Evolutionary conservation across 2,329 filamentous ascomycete species (phyloP).

Genomic region (Colletotrichum sansevieriae): DNA sequence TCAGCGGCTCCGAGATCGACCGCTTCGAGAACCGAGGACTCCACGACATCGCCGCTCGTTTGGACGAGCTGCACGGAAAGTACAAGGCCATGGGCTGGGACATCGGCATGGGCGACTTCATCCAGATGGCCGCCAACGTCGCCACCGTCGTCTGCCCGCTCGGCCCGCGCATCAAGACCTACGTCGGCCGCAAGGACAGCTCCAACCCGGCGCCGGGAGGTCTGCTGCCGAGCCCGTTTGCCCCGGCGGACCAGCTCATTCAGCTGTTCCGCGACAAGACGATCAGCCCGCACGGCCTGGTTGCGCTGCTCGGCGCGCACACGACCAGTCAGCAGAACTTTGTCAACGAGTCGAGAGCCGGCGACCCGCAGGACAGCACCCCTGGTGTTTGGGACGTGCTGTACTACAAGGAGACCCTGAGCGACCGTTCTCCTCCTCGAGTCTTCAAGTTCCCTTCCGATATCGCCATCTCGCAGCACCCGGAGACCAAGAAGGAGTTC

Average conservation of each 20-base stretch:
- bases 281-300: constrained; percentile 62
- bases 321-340: constrained; percentile 63
- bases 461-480: constrained; percentile 53
- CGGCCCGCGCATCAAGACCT: constrained; percentile 62
- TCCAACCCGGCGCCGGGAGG: constrained; percentile 52
- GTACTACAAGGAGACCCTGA: constrained; percentile 60
- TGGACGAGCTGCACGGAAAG: constrained; percentile 56
- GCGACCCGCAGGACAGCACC: constrained; percentile 64
- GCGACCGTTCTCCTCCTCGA: constrained; percentile 48
- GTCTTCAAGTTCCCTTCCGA: constrained; percentile 60
- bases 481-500: constrained; percentile 54
- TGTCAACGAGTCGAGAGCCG: constrained; percentile 55
- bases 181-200: constrained; percentile 64
- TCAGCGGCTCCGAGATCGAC: constrained; percentile 53
- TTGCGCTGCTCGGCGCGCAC: constrained; percentile 68
- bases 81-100: constrained; percentile 48
- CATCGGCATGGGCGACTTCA: constrained; percentile 67
- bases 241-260: constrained; percentile 60
- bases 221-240: constrained; percentile 58
- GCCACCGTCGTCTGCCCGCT: constrained; percentile 62
- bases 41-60: constrained; percentile 55
- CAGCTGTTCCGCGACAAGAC: constrained; percentile 66
- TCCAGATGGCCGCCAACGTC: constrained; percentile 65
- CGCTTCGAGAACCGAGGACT: constrained; percentile 62
- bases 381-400: constrained; percentile 66